Evolutionary conservation across 352 stramenopile genomes (phyloP), one percentile per base, ranked within the genome.

Genomic region (Globisporangium yorkense): DNA sequence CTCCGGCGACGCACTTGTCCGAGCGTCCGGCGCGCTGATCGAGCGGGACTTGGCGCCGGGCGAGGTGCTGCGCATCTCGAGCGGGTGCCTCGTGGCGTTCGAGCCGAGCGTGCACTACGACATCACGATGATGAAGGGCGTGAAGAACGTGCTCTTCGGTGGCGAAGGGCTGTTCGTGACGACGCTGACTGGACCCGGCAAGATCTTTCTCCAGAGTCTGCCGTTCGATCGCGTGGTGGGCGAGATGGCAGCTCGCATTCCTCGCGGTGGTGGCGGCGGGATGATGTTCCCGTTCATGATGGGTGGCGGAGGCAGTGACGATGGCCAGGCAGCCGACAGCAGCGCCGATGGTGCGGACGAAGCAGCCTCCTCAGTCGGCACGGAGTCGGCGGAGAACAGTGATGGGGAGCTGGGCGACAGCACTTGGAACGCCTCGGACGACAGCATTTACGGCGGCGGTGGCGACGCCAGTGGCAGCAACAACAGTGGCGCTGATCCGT

Each of bases 131-230:
- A 78, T 93, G 68, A 83, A 88, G 20, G 93, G 93, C 41, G 87
- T 97, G 37, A 97, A 97, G 68, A 98, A 98, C 75, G 84, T 96
- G 18, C 65, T 98, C 37, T 98, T 98, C 75, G 88, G 92, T n/a
- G 92, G 91, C 1, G 90, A 97, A 68, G 94, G 92, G 15, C 61
- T 98, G 15, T 98, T 98, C 60, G 77, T 98, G 39, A 97, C 94
- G 39, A 97, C 89, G 21, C 77, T 98, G 16, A 97, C 80, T 44
- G 92, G 91, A 15, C 91, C 91, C 3, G 92, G 92, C 24, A 88
- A 77, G 16, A 86, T 97, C 16, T 98, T 92, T 65, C 70, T 98
- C 16, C 92, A 98, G 62, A 94, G 91, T 60, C 67, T 97, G 40
- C 91, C 91, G 21, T 95, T 96, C 24, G 85, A 98, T 55, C 83